These are phyloP conservation scores for Prunus dulcis DNA, from an alignment of 306 rosid genomes.

Conservation along the genomic window DNA sequence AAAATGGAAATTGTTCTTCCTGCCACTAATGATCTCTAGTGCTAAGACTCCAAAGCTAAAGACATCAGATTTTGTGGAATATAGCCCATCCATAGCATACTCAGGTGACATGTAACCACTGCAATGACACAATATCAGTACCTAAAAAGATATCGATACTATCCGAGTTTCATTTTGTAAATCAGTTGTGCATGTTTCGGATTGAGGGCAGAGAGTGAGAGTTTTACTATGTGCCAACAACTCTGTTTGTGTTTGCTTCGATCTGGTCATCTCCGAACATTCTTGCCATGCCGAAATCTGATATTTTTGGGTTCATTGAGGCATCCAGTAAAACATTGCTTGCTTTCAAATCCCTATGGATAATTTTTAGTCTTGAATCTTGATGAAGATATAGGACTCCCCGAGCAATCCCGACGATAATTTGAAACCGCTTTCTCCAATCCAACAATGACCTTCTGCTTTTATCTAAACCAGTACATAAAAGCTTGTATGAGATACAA, in stretches of 20 bases:
- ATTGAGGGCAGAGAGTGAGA: background rate
- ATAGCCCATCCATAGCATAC: slow-evolving; percentile 37
- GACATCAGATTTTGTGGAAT: slow-evolving; percentile 31
- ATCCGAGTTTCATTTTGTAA: background rate
- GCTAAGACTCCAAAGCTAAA: slow-evolving; percentile 33
- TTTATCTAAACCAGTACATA: slow-evolving; percentile 28
- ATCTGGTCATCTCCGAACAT: slow-evolving; percentile 59
- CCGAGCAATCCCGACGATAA: slow-evolving; percentile 51
- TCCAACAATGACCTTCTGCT: slow-evolving; percentile 33
- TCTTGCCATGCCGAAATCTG: slow-evolving; percentile 82
- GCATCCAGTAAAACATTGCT: slow-evolving; percentile 60
- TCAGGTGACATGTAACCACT: slow-evolving; percentile 40
- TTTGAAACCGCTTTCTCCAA: slow-evolving; percentile 51
- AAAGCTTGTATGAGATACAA: slow-evolving; percentile 1
- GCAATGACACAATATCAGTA: slow-evolving; percentile 1
- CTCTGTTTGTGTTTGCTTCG: slow-evolving; percentile 53
- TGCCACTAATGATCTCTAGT: slow-evolving; percentile 31
- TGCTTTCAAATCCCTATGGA: slow-evolving; percentile 65
- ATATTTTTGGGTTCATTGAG: slow-evolving; percentile 56
- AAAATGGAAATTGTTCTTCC: slow-evolving; percentile 22
- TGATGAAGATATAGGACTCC: slow-evolving; percentile 72
- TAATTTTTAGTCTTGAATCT: slow-evolving; percentile 61
- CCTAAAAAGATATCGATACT: background rate
- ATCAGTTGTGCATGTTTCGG: too few relatives aligned
- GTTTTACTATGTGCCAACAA: slow-evolving; percentile 72